Conservation (phyloP, 805 yeast species). For the Cyberlindnera americana region DNA sequence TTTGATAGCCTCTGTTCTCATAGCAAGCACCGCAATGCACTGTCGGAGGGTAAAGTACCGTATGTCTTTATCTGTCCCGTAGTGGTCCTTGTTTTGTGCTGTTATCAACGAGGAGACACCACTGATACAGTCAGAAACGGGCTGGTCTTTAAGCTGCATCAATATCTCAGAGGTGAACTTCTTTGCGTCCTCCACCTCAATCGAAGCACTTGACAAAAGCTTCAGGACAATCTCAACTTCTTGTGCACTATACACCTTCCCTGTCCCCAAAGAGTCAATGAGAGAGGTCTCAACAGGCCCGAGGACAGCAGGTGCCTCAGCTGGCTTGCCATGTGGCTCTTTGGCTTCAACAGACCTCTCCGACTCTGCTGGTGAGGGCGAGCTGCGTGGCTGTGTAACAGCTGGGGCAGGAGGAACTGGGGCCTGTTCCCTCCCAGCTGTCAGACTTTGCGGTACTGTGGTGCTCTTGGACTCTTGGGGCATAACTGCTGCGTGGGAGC, state of each 20-base stretch:
- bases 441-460: too few relatives aligned
- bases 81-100: not conserved
- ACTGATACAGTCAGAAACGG: not conserved
- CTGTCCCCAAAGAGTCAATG: too few relatives aligned
- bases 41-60: constrained; percentile 1
- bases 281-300: too few relatives aligned
- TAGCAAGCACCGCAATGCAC: not conserved
- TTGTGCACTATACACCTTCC: not conserved
- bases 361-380: too few relatives aligned
- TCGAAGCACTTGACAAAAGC: not conserved
- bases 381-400: too few relatives aligned
- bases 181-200: not conserved
- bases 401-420: too few relatives aligned
- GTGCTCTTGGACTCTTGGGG: too few relatives aligned
- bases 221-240: not conserved
- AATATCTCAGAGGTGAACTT: not conserved
- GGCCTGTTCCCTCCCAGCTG: too few relatives aligned
- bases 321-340: too few relatives aligned
- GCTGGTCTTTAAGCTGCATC: not conserved
- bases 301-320: too few relatives aligned
- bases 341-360: too few relatives aligned
- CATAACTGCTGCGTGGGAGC: too few relatives aligned
- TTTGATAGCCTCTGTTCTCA: not conserved
- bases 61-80: not conserved
- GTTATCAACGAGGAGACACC: not conserved